Evolutionary conservation across 2,329 filamentous ascomycete genomes (phyloP).

Genomic region (Fusarium miscanthi): DNA sequence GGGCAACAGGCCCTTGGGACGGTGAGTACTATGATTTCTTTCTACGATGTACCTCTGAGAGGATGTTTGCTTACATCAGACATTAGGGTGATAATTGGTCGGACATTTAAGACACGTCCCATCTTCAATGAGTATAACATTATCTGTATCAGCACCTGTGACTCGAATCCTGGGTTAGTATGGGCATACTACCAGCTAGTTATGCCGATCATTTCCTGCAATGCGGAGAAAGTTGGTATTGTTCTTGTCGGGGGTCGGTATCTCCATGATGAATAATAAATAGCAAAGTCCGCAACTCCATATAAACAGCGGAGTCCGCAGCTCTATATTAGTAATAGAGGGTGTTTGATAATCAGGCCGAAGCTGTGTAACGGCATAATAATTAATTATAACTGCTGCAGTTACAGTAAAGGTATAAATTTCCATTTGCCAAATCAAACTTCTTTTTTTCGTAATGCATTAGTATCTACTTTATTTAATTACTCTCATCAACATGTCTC

Average conservation of each 20-base stretch:
- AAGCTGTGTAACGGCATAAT: accelerated
- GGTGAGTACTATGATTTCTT: accelerated
- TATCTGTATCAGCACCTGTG: neutral
- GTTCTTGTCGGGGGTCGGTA: neutral
- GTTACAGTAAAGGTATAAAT: neutral
- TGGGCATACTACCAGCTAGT: accelerated
- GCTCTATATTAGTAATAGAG: accelerated
- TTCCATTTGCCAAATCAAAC: accelerated
- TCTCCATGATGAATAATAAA: neutral
- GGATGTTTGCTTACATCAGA: accelerated
- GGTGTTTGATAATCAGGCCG: neutral
- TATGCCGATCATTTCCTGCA: accelerated
- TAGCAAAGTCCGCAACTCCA: neutral
- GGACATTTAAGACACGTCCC: accelerated
- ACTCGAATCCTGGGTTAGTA: accelerated
- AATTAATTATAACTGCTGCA: neutral
- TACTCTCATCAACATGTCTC: accelerated
- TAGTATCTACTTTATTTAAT: accelerated
- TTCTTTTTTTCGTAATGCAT: neutral
- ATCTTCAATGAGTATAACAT: accelerated
- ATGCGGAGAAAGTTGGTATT: neutral
- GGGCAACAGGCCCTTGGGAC: neutral
- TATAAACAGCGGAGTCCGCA: neutral
- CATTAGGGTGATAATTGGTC: neutral
- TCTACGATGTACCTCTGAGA: accelerated